phyloP scores from a whole-genome alignment of 2,329 filamentous ascomycete species.

The Aspergillus alliaceus region DNA sequence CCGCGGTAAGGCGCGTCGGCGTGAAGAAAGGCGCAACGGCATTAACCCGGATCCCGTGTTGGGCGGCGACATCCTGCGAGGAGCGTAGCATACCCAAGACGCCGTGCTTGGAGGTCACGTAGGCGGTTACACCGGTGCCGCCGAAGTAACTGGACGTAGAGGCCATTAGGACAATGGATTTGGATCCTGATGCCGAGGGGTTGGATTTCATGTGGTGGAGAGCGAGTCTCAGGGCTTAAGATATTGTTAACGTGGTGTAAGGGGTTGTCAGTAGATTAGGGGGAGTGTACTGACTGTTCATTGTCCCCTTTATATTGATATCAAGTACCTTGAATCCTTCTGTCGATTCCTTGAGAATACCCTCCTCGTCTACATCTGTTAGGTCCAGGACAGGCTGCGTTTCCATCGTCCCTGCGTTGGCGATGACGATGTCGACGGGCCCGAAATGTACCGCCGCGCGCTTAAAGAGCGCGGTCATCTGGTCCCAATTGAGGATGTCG shows the following conservation, averaged over 20 bases:
- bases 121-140: slow-evolving; percentile 43
- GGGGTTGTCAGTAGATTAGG: too few relatives aligned
- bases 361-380: slow-evolving; percentile 21
- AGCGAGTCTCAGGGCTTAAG: slow-evolving; percentile 33
- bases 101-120: slow-evolving; percentile 47
- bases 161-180: slow-evolving; percentile 42
- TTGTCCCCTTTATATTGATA: slow-evolving; percentile 46
- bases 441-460: slow-evolving; percentile 33
- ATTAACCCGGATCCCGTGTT: slow-evolving; percentile 43
- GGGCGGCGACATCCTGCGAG: slow-evolving; percentile 35
- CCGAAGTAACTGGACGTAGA: slow-evolving; percentile 49
- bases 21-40: slow-evolving; percentile 52
- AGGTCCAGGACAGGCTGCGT: slow-evolving; percentile 23
- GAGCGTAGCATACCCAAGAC: slow-evolving; percentile 42
- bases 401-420: slow-evolving; percentile 45
- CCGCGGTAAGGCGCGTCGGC: slow-evolving; percentile 45
- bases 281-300: slow-evolving; percentile 39
- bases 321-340: slow-evolving; percentile 37
- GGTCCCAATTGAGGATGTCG: slow-evolving; percentile 37
- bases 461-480: slow-evolving; percentile 38
- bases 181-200: slow-evolving; percentile 31
- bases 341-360: slow-evolving; percentile 17
- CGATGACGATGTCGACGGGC: slow-evolving; percentile 41
- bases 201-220: slow-evolving; percentile 25
- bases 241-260: not conserved